Evolutionary conservation across 2,329 filamentous ascomycete species (phyloP), one percentile per base, ranked within the genome.

Genomic region (Sclerotinia borealis): DNA sequence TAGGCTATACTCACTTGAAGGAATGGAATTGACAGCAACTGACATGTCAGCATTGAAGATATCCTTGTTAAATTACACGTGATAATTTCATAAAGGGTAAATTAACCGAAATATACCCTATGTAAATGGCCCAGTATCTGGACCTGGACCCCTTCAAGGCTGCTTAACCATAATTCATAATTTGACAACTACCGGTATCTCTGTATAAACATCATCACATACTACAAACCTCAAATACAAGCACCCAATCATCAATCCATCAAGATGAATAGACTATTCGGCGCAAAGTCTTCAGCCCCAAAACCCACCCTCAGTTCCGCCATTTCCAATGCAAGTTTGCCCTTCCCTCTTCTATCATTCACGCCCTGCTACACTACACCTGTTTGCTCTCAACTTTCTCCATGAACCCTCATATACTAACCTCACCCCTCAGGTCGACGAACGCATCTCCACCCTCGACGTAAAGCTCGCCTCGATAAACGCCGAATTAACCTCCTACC

Each of bases 391-490:
- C 11, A 10, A 9, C 45, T n/a, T 22, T 48, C n/a, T 29, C 56
- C 8, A 1, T 22, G 8, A n/a, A 29, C 6, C 34, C 47, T 8
- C n/a, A 19, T 22, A 47, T 4, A 19, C 51, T 62, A 54, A 54
- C 69, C 60, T 17, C 71, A 68, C 72, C 68, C 47, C 25, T 39
- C 68, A 90, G 87, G 84, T 90, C 74, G 92, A 96, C 80, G 85
- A 85, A 65, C 86, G 92, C 56, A 85, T 96, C 76, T 87, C 92
- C 74, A 88, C 85, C 68, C 88, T 97, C 80, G 95, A 98, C 79
- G 93, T 96, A 67, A 96, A 98, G 75, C 90, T 98, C 72, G 90
- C 93, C 65, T 89, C 92, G 67, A 85, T 97, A 72, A 97, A 96
- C 78, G 88, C 90, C 71, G 93, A 98, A 76, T 89, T 99, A 5